Percentiles rank a stretch among this genome's conserved stretches.
Evolutionary conservation across 345 rosid genomes (phyloP).

Genomic region (Pseudoturritis turrita): DNA sequence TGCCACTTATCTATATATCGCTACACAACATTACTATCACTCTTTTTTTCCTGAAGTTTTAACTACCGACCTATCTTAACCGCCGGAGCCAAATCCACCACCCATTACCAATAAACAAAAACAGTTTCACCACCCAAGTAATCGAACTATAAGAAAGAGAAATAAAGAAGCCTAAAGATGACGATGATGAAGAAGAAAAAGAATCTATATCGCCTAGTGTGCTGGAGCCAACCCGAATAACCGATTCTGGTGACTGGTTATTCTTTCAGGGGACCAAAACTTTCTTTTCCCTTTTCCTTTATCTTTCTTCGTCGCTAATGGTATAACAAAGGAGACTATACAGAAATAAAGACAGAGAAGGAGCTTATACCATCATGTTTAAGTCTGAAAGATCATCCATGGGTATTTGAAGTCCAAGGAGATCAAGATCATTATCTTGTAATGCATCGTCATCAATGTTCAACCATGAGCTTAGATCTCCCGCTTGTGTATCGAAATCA

Average conservation of each 20-base stretch:
- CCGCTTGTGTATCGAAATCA: conserved; percentile 52
- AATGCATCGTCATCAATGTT: conserved; percentile 89
- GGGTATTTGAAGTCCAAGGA: conserved; percentile 95
- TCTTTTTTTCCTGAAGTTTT: conserved; percentile 28
- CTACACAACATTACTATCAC: conserved; percentile 49
- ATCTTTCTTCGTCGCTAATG: conserved; percentile 43
- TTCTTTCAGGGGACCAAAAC: conserved; percentile 43
- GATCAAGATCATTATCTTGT: conserved; percentile 65
- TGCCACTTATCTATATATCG: conserved; percentile 28
- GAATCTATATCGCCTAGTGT: conserved; percentile 68
- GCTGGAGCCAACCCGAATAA: conserved; percentile 47
- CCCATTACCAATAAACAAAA: conserved; percentile 31
- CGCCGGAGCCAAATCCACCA: conserved; percentile 31
- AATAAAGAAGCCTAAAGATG: conserved; percentile 15
- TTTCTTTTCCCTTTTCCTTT: conserved; percentile 30
- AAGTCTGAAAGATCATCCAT: conserved; percentile 98
- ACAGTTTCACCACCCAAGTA: conserved; percentile 38
- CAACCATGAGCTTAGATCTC: conserved; percentile 92
- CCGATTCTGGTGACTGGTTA: conserved; percentile 50
- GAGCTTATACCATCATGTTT: conserved; percentile 85
- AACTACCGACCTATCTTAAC: conserved; percentile 49
- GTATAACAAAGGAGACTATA: conserved; percentile 85
- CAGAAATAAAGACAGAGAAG: conserved; percentile 37
- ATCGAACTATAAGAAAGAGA: conserved; percentile 3
- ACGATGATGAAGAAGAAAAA: conserved; percentile 44